A percentile compares a stretch with the other conserved stretches of the same genome.
Conservation (phyloP, 2,329 filamentous ascomycete genomes). For the Leptographium lundbergii region DNA sequence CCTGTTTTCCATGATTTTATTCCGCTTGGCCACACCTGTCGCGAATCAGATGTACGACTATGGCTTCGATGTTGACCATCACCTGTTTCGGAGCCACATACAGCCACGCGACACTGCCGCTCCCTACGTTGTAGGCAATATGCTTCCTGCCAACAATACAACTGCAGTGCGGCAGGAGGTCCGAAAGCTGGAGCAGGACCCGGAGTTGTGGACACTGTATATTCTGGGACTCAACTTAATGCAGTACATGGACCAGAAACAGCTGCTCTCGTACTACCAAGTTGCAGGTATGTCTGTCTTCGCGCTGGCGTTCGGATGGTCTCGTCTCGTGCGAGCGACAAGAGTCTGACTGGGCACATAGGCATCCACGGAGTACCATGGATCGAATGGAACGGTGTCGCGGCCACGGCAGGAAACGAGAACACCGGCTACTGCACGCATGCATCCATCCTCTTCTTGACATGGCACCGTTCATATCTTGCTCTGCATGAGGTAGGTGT, state of each 20-base stretch:
- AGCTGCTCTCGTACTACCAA: slow-evolving; percentile 62
- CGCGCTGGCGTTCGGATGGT: too few species aligned
- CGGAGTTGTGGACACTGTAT: slow-evolving; percentile 64
- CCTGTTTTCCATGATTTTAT: not conserved
- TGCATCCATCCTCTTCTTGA: slow-evolving; percentile 57
- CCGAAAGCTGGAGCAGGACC: slow-evolving; percentile 47
- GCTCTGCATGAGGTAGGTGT: slow-evolving; percentile 40
- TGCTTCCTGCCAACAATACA: slow-evolving; percentile 17
- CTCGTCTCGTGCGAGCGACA: not conserved
- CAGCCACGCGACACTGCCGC: slow-evolving; percentile 9
- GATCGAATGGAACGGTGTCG: slow-evolving; percentile 38
- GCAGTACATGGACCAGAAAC: slow-evolving; percentile 51
- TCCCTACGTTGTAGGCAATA: slow-evolving; percentile 28
- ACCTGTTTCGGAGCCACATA: slow-evolving; percentile 26
- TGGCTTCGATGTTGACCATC: slow-evolving; percentile 27
- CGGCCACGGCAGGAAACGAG: slow-evolving; percentile 35
- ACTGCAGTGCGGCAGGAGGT: slow-evolving; percentile 50
- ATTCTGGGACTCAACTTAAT: slow-evolving; percentile 62
- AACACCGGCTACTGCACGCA: slow-evolving; percentile 66
- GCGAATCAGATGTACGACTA: slow-evolving; percentile 32
- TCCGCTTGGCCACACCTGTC: not conserved
- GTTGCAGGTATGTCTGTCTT: slow-evolving; percentile 36
- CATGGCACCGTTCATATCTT: slow-evolving; percentile 77
- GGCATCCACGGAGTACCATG: slow-evolving; percentile 72
- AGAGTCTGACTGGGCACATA: slow-evolving; percentile 19